Conservation (phyloP, 345 rosid species). For the Sapria himalayana region DNA sequence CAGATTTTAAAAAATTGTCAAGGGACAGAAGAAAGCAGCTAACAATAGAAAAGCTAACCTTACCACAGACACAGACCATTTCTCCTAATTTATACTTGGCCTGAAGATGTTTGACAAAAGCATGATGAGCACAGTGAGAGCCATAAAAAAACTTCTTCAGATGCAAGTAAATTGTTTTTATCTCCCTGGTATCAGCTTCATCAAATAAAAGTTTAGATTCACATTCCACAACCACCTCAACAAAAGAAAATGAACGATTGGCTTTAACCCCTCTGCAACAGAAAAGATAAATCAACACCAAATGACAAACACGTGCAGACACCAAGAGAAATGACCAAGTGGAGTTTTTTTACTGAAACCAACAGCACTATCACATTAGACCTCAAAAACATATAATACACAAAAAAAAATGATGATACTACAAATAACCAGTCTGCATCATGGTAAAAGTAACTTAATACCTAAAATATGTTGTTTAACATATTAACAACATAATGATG, state of each 20-base stretch:
- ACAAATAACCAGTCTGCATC: no score
- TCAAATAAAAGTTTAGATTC: constrained; percentile 17
- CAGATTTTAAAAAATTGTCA: no score
- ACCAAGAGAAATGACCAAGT: no score
- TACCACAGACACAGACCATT: constrained; percentile 68
- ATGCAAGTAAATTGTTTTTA: constrained; percentile 49
- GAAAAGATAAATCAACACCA: constrained; percentile 6
- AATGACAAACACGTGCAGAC: no score
- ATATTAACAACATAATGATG: no score
- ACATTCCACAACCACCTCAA: constrained; percentile 74
- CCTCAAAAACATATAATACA: no score
- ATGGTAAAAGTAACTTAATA: no score
- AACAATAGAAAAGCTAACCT: constrained; percentile 23
- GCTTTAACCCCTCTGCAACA: constrained; percentile 59
- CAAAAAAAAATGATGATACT: no score
- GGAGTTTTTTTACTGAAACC: no score
- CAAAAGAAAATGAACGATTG: constrained; percentile 41
- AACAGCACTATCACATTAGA: no score
- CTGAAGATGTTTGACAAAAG: constrained; percentile 49
- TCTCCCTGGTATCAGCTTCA: constrained; percentile 11
- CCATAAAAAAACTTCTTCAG: constrained; percentile 78
- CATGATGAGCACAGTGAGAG: constrained; percentile 41
- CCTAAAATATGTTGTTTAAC: no score
- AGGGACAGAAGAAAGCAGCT: constrained; percentile 1
- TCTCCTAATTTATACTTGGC: constrained; percentile 48